A percentile compares a stretch with the other conserved stretches of the same genome.
These are phyloP conservation scores for Fragaria vesca DNA, from an alignment of 306 rosid species.

Conservation along the genomic window DNA sequence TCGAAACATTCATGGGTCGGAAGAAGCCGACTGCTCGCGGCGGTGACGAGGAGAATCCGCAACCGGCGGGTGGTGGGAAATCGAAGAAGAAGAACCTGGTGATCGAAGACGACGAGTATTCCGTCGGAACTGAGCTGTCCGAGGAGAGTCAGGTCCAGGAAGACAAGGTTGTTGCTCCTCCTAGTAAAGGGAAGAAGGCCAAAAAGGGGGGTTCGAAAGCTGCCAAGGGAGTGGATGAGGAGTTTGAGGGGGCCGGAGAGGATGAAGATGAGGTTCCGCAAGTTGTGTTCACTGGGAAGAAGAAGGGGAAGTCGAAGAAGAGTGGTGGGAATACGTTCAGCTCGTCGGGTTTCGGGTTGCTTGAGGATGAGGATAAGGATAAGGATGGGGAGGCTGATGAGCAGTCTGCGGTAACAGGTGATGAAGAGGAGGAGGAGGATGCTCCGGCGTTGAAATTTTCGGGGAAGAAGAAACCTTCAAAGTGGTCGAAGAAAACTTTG, in stretches of 20 bases:
- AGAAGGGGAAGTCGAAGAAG: slow-evolving; percentile 73
- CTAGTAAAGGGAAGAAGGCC: slow-evolving; percentile 59
- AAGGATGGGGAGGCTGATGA: slow-evolving; percentile 41
- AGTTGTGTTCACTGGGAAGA: slow-evolving; percentile 68
- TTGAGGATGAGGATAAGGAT: slow-evolving; percentile 51
- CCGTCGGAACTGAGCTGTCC: slow-evolving; percentile 60
- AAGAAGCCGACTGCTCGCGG: slow-evolving; percentile 70
- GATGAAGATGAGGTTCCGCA: slow-evolving; percentile 51
- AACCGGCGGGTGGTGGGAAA: slow-evolving; percentile 51
- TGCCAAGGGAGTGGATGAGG: slow-evolving; percentile 31
- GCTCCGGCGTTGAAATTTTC: slow-evolving; percentile 43
- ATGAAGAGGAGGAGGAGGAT: slow-evolving; percentile 47
- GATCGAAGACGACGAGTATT: slow-evolving; percentile 82
- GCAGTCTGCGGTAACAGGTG: slow-evolving; percentile 34
- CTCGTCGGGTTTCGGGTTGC: slow-evolving; percentile 59
- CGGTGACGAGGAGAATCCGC: slow-evolving; percentile 62
- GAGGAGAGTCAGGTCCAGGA: slow-evolving; percentile 57
- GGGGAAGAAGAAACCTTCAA: slow-evolving; percentile 67
- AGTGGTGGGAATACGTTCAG: slow-evolving; percentile 52
- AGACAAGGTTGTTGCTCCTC: slow-evolving; percentile 35
- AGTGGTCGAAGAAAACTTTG: slow-evolving; percentile 50
- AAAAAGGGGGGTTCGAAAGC: slow-evolving; percentile 59
- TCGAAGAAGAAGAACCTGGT: slow-evolving; percentile 66
- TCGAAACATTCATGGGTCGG: slow-evolving; percentile 54
- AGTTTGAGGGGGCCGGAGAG: slow-evolving; percentile 27